phyloP scores from a whole-genome alignment of 768 basidiomycete genomes.

The Agaricus subrufescens region DNA sequence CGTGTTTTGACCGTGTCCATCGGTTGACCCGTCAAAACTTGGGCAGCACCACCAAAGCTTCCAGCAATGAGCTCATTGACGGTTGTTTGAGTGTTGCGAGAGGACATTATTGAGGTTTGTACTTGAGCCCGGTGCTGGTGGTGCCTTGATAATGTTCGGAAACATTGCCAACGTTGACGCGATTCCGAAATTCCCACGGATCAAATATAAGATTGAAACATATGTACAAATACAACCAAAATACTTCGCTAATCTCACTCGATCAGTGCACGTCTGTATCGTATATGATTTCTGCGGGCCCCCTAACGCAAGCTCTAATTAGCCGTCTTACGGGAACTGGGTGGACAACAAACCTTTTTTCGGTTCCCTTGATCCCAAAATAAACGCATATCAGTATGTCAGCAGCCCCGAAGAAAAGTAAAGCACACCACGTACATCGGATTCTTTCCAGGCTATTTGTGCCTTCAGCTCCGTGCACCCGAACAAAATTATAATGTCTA shows the following conservation, averaged over 20 bases:
- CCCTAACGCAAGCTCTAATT: constrained; percentile 13
- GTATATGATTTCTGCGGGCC: neutral
- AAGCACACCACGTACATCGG: constrained; percentile 24
- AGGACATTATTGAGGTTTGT: constrained; percentile 11
- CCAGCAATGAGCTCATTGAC: constrained; percentile 84
- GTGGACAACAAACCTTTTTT: constrained; percentile 25
- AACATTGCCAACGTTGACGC: constrained; percentile 19
- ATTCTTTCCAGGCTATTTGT: constrained; percentile 46
- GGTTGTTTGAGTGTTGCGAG: constrained; percentile 40
- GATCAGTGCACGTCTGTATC: too few relatives aligned
- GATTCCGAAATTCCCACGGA: constrained; percentile 11
- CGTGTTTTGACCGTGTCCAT: constrained; percentile 87
- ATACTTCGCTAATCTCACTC: too few relatives aligned
- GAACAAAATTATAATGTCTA: constrained; percentile 43
- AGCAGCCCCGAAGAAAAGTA: neutral
- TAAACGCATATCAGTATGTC: neutral
- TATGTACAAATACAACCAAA: constrained; percentile 1
- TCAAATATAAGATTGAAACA: neutral
- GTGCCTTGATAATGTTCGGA: constrained; percentile 2
- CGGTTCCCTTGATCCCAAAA: constrained; percentile 21
- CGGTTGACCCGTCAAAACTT: constrained; percentile 93
- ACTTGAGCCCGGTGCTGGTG: neutral
- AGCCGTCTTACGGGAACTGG: neutral
- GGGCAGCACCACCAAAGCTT: constrained; percentile 88
- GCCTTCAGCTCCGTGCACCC: constrained; percentile 52